Percentiles rank a stretch among this genome's conserved stretches.
Conservation (phyloP, 2,329 filamentous ascomycete genomes). For the Aspergillus tamarii region DNA sequence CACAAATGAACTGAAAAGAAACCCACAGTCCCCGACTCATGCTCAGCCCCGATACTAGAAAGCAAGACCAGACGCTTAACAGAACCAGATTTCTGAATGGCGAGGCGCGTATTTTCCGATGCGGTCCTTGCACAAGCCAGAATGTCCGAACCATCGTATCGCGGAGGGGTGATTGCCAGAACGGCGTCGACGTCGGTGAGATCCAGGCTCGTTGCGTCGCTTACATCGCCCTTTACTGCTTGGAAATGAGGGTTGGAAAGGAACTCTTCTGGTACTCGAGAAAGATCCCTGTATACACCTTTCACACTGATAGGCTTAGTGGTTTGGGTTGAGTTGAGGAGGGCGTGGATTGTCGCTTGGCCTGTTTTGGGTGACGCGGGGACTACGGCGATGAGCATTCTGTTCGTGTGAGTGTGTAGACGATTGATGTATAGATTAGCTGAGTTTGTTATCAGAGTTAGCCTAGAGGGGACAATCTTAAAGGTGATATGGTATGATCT, state of each 20-base stretch:
- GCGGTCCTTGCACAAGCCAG: slow-evolving; percentile 10
- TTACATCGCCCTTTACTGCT: slow-evolving; percentile 15
- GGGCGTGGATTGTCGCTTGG: slow-evolving; percentile 14
- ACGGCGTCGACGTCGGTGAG: slow-evolving; percentile 17
- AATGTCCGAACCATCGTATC: slow-evolving; percentile 11
- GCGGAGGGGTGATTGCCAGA: slow-evolving; percentile 17
- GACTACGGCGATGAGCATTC: slow-evolving; percentile 19
- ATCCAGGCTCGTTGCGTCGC: slow-evolving; percentile 10
- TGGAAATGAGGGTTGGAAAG: slow-evolving; percentile 14
- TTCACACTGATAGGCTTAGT: background rate
- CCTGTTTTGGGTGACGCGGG: slow-evolving; percentile 20
- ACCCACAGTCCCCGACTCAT: slow-evolving; percentile 16
- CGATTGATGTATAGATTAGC: background rate
- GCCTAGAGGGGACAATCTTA: background rate
- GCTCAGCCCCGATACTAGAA: slow-evolving; percentile 20
- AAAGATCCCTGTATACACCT: slow-evolving; percentile 19
- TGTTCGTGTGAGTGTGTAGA: background rate
- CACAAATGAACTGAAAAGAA: background rate
- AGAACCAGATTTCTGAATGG: slow-evolving; percentile 10
- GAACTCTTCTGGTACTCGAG: slow-evolving; percentile 15
- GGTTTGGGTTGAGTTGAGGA: slow-evolving; percentile 9
- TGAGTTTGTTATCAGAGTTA: background rate
- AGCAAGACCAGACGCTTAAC: slow-evolving; percentile 18
- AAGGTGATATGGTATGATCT: too few relatives aligned
- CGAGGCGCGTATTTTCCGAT: slow-evolving; percentile 15